These are phyloP conservation scores for Tilletia horrida DNA, from an alignment of 1,284 basidiomycete genomes.

Conservation along the genomic window DNA sequence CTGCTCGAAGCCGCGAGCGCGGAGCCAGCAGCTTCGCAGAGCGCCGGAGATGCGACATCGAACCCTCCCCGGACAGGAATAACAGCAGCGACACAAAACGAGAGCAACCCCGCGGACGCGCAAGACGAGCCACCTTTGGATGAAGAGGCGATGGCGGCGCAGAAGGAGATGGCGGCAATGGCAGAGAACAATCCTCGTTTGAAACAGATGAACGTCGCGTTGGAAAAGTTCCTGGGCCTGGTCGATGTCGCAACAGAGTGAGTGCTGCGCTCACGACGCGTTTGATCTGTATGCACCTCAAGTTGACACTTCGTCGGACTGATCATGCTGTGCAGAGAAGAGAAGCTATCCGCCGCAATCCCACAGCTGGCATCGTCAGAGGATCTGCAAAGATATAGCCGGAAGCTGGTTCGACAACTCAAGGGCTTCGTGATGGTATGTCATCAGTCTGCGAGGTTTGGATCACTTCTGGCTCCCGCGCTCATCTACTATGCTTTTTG, in stretches of 20 bases:
- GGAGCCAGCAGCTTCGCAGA: too few relatives aligned
- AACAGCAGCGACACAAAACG: not conserved
- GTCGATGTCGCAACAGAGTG: slow-evolving; percentile 11
- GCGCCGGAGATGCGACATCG: too few relatives aligned
- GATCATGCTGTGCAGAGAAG: not conserved
- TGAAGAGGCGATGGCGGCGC: not conserved
- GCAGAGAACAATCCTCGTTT: slow-evolving; percentile 1
- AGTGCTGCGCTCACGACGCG: not conserved
- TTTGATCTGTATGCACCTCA: too few relatives aligned
- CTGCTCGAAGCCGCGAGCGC: too few relatives aligned
- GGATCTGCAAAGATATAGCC: slow-evolving; percentile 1
- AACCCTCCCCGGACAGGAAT: too few relatives aligned
- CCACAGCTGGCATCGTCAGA: not conserved
- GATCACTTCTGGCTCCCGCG: not conserved
- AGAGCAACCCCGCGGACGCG: not conserved
- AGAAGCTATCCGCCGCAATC: slow-evolving; percentile 9
- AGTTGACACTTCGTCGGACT: too few relatives aligned
- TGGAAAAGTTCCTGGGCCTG: slow-evolving; percentile 9
- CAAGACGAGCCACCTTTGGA: not conserved
- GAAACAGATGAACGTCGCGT: slow-evolving; percentile 10
- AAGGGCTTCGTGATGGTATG: slow-evolving; percentile 11
- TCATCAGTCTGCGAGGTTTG: too few relatives aligned
- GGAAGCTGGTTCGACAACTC: not conserved
- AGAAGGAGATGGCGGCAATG: slow-evolving; percentile 1
- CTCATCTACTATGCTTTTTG: not conserved